phyloP scores from a whole-genome alignment of 2,329 filamentous ascomycete species.

The Aspergillus sp. region DNA sequence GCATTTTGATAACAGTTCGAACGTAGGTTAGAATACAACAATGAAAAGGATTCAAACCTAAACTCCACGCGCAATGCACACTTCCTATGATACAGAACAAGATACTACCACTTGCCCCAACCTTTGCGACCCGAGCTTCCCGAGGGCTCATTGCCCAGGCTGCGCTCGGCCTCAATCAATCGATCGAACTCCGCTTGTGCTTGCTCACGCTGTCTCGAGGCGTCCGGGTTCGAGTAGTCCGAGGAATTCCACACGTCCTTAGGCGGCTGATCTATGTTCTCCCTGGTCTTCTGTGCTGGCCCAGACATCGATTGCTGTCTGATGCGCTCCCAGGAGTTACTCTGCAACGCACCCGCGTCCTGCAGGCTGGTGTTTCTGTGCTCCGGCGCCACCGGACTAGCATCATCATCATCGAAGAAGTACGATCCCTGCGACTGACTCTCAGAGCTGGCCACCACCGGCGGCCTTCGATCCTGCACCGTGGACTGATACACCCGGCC shows the following conservation, averaged over 20 bases:
- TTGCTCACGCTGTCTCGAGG: conserved; percentile 30
- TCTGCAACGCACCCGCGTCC: conserved; percentile 9
- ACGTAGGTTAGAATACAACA: neutral
- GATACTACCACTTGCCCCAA: conserved; percentile 19
- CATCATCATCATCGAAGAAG: conserved; percentile 38
- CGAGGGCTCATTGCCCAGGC: conserved; percentile 17
- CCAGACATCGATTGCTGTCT: conserved; percentile 25
- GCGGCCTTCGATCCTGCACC: neutral
- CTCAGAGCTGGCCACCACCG: neutral
- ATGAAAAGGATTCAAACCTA: neutral
- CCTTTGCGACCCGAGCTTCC: conserved; percentile 3
- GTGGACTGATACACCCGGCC: neutral
- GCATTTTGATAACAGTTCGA: neutral
- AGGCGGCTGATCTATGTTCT: neutral
- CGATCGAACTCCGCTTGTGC: conserved; percentile 44
- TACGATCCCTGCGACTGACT: conserved; percentile 13
- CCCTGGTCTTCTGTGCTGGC: neutral
- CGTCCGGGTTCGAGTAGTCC: conserved; percentile 6
- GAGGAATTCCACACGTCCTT: conserved; percentile 3
- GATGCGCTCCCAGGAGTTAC: conserved; percentile 40
- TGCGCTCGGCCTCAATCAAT: conserved; percentile 41
- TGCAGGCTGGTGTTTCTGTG: conserved; percentile 20
- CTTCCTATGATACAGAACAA: neutral
- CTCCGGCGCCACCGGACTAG: conserved; percentile 34
- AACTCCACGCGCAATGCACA: neutral